phyloP scores from a whole-genome alignment of 805 yeast species.

The Yarrowia sp. region DNA sequence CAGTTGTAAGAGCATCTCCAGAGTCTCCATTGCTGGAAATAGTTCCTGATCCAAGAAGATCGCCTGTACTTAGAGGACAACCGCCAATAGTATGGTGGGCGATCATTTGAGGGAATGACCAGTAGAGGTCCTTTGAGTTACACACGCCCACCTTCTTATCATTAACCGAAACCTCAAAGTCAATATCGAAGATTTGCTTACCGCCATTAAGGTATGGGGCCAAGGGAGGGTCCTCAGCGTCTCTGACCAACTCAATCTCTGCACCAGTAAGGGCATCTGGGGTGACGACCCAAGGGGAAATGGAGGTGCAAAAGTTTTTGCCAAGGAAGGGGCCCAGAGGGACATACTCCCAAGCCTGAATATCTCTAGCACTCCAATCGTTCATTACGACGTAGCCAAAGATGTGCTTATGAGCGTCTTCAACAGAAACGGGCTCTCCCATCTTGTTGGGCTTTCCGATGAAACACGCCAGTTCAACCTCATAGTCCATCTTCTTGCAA shows the following conservation, averaged over 20 bases:
- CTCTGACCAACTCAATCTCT: constrained; percentile 28
- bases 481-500: constrained; percentile 32
- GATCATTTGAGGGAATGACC: constrained; percentile 35
- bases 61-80: constrained; percentile 33
- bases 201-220: constrained; percentile 31
- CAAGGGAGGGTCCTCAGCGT: constrained; percentile 29
- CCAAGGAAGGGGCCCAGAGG: constrained; percentile 36
- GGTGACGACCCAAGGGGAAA: constrained; percentile 35
- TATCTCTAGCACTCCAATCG: constrained; percentile 36
- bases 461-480: constrained; percentile 35
- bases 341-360: constrained; percentile 36
- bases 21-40: constrained; percentile 29
- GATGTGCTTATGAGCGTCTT: constrained; percentile 32
- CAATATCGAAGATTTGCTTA: constrained; percentile 30
- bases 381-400: constrained; percentile 36
- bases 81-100: constrained; percentile 36
- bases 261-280: constrained; percentile 34
- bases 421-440: constrained; percentile 31
- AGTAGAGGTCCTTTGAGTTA: constrained; percentile 31
- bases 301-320: constrained; percentile 35
- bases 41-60: constrained; percentile 36
- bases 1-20: constrained; percentile 27
- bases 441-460: constrained; percentile 30
- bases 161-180: constrained; percentile 29
- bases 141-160: constrained; percentile 28